Conservation (phyloP, 2,329 filamentous ascomycete species). For the Neonectria hederae region DNA sequence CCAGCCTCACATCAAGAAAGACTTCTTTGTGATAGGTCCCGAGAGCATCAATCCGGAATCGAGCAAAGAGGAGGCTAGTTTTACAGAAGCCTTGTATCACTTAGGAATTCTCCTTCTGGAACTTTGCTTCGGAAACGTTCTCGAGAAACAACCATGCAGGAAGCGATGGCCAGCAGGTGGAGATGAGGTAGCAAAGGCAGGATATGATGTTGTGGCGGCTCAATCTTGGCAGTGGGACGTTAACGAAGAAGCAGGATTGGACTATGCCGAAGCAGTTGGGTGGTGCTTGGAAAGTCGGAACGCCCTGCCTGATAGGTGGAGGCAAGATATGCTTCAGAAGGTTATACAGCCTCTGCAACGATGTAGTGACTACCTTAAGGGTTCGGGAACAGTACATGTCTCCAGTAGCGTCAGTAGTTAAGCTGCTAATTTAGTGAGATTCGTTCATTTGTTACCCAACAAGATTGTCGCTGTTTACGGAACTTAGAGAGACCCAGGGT, state of each 20-base stretch:
- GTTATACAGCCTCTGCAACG: conserved; percentile 8
- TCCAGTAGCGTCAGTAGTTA: background rate
- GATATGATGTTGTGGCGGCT: conserved; percentile 13
- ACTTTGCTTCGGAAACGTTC: background rate
- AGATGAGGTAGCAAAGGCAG: background rate
- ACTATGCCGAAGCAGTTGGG: conserved; percentile 15
- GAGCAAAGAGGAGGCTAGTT: background rate
- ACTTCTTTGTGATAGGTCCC: too few species aligned
- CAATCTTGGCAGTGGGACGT: conserved; percentile 14
- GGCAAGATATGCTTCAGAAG: conserved; percentile 17
- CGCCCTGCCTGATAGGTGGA: conserved; percentile 11
- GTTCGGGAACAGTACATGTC: background rate
- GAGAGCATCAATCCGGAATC: background rate
- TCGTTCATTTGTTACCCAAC: background rate
- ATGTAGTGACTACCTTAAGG: background rate
- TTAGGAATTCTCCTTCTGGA: background rate
- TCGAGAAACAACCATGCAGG: background rate
- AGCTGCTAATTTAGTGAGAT: background rate
- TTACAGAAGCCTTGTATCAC: background rate
- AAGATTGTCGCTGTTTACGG: background rate
- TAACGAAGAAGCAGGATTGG: conserved; percentile 9
- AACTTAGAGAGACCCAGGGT: background rate
- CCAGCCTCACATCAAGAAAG: background rate
- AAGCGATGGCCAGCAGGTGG: background rate
- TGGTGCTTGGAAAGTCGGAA: conserved; percentile 18